phyloP scores from a whole-genome alignment of 164 flowering plant genomes.

The Platanus orientalis region DNA sequence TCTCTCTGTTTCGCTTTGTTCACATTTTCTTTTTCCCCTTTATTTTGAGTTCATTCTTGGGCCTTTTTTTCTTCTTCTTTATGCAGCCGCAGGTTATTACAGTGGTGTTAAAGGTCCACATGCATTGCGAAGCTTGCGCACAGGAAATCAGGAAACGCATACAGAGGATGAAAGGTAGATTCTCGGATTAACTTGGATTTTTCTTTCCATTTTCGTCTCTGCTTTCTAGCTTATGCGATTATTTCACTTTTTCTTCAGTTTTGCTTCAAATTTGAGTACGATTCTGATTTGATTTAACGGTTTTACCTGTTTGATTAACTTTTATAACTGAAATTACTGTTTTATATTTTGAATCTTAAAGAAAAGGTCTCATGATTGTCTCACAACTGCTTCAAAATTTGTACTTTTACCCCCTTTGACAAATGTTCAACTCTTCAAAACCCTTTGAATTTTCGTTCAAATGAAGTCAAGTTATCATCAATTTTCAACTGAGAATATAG shows the following conservation, averaged over 20 bases:
- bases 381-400: too few species aligned
- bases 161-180: constrained; percentile 68
- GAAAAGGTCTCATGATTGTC: too few species aligned
- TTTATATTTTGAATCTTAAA: too few species aligned
- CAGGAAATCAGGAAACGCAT: constrained; percentile 70
- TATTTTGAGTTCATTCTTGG: neutral
- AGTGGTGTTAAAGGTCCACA: constrained; percentile 65
- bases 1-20: constrained; percentile 1
- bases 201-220: neutral
- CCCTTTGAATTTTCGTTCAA: neutral
- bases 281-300: neutral
- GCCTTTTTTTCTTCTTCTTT: neutral
- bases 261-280: neutral
- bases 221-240: neutral
- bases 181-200: neutral
- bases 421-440: neutral
- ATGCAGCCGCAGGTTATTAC: constrained; percentile 47
- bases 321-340: too few species aligned
- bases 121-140: constrained; percentile 93
- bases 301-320: neutral
- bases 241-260: neutral
- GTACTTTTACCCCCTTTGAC: too few species aligned
- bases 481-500: neutral
- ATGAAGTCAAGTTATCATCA: constrained; percentile 5
- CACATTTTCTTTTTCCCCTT: neutral